Conservation (phyloP, 2,329 filamentous ascomycete species). For the Nothophaeocryptopus gaeumannii region DNA sequence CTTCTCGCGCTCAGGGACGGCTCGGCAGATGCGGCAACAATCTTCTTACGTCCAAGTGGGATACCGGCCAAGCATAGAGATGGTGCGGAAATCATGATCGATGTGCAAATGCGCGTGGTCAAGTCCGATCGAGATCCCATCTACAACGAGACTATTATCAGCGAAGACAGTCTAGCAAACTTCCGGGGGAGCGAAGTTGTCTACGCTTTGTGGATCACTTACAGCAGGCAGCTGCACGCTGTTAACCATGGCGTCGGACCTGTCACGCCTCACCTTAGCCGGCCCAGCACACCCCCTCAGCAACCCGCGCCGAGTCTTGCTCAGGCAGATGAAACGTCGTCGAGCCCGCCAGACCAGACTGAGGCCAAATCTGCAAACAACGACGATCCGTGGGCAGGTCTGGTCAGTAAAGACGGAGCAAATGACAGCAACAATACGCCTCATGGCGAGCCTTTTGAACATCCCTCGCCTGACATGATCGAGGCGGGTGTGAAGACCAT, state of each 20-base stretch:
- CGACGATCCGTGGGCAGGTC: conserved; percentile 42
- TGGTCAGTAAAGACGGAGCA: conserved; percentile 42
- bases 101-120: conserved; percentile 94
- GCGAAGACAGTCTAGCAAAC: conserved; percentile 58
- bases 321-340: conserved; percentile 25
- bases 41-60: conserved; percentile 80
- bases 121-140: conserved; percentile 71
- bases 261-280: conserved; percentile 62
- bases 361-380: neutral
- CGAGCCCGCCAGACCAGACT: conserved; percentile 26
- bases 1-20: conserved; percentile 81
- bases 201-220: conserved; percentile 95
- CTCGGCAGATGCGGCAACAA: conserved; percentile 68
- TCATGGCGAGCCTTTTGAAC: conserved; percentile 38
- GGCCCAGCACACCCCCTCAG: conserved; percentile 67
- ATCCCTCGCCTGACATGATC: conserved; percentile 37
- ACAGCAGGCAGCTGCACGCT: conserved; percentile 87
- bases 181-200: conserved; percentile 70
- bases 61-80: conserved; percentile 84
- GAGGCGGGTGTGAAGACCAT: conserved; percentile 31
- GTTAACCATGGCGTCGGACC: conserved; percentile 60
- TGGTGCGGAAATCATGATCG: conserved; percentile 86
- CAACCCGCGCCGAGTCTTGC: conserved; percentile 53
- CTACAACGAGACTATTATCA: conserved; percentile 62
- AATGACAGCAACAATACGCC: conserved; percentile 7